Evolutionary conservation across 106 monocot genomes (phyloP).

Genomic region (Allium fistulosum): DNA sequence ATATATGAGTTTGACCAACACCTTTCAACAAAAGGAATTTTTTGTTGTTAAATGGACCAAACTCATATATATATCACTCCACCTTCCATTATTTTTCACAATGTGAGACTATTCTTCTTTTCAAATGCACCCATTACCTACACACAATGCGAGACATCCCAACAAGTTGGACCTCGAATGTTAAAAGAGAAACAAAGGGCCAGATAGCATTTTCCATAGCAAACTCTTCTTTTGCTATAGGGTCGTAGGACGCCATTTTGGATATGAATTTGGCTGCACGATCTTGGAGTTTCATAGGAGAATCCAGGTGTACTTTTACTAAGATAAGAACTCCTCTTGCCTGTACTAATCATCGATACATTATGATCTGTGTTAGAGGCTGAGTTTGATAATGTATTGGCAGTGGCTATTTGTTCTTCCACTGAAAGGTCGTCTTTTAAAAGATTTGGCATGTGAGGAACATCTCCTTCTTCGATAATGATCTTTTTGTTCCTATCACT

Average conservation of each 20-base stretch:
- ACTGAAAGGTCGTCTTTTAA: constrained; percentile 20
- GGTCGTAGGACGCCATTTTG: constrained; percentile 23
- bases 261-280: constrained; percentile 24
- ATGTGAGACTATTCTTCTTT: no score
- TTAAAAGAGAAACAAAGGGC: constrained; percentile 40
- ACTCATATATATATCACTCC: no score
- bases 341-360: constrained; percentile 13
- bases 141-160: neutral
- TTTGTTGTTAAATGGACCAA: no score
- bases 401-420: constrained; percentile 39
- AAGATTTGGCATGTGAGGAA: constrained; percentile 36
- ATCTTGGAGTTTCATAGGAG: constrained; percentile 39
- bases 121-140: no score
- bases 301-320: constrained; percentile 19
- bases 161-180: constrained; percentile 31
- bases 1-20: no score
- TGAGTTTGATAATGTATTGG: constrained; percentile 22
- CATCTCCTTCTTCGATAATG: constrained; percentile 45
- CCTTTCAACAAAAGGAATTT: no score
- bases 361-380: constrained; percentile 21
- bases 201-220: constrained; percentile 49
- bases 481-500: constrained; percentile 41
- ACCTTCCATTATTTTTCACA: no score
- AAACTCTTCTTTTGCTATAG: constrained; percentile 36
- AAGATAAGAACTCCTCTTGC: constrained; percentile 23